Evolutionary conservation across 768 basidiomycete genomes (phyloP).

Genomic region (Tylopilus vinaceipallidus): DNA sequence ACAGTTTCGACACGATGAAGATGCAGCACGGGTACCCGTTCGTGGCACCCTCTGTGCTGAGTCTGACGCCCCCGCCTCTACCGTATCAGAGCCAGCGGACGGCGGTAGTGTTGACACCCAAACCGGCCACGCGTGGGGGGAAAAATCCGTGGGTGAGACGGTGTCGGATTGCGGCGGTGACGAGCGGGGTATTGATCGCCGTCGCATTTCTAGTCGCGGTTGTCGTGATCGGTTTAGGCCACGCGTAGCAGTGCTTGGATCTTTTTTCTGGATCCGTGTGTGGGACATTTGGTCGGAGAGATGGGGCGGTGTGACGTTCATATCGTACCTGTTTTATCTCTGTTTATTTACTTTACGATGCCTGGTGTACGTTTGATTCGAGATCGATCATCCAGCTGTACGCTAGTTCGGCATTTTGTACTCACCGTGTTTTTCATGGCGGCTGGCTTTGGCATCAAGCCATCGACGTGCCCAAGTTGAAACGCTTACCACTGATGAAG

Average conservation of each 20-base stretch:
- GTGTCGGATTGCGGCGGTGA: slow-evolving; percentile 61
- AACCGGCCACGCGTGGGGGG: slow-evolving; percentile 15
- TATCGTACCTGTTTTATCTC: neutral
- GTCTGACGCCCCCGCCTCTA: slow-evolving; percentile 29
- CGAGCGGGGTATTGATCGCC: slow-evolving; percentile 49
- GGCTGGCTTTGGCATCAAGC: no score
- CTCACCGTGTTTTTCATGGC: no score
- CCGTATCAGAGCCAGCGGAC: slow-evolving; percentile 23
- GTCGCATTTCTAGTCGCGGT: slow-evolving; percentile 52
- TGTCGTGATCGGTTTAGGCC: slow-evolving; percentile 31
- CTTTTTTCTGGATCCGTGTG: neutral
- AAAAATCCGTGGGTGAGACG: slow-evolving; percentile 40
- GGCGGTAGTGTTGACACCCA: slow-evolving; percentile 19
- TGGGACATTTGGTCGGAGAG: neutral
- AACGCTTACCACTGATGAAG: no score
- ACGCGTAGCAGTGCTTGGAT: neutral
- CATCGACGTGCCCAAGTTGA: no score
- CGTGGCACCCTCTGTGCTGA: slow-evolving; percentile 46
- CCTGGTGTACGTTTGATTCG: slow-evolving; percentile 1
- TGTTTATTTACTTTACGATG: neutral
- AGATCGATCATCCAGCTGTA: slow-evolving; percentile 6
- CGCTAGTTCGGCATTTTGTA: slow-evolving; percentile 4
- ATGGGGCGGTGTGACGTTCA: no score
- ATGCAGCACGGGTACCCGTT: slow-evolving; percentile 56
- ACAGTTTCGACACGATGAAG: slow-evolving; percentile 43